Conservation (phyloP, 2,329 filamentous ascomycete genomes). For the Xylariaceae sp. region DNA sequence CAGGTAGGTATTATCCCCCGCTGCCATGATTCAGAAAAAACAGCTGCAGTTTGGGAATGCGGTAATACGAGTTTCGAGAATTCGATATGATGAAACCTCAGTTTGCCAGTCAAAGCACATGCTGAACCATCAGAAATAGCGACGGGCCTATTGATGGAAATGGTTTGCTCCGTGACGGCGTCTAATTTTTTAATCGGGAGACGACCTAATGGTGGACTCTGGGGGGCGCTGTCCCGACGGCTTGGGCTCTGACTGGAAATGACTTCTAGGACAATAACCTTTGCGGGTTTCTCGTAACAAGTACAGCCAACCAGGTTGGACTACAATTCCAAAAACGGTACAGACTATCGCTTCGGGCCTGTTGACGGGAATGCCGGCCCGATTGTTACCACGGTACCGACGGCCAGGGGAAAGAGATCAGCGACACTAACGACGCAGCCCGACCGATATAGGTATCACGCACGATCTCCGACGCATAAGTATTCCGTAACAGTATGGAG, state of each 20-base stretch:
- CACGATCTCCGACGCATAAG: background rate
- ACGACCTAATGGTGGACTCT: background rate
- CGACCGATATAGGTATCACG: background rate
- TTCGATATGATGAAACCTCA: background rate
- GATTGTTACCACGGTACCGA: background rate
- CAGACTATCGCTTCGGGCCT: constrained; percentile 2
- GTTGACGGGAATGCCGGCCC: background rate
- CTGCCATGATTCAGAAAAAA: background rate
- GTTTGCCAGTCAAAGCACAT: background rate
- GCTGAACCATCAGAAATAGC: background rate
- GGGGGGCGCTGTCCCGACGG: background rate
- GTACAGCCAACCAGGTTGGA: background rate
- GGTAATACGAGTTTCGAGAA: background rate
- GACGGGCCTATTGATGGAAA: background rate
- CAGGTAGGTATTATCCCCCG: background rate
- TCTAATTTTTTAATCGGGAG: background rate
- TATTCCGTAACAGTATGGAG: background rate
- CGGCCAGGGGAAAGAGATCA: background rate
- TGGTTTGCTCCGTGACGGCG: background rate
- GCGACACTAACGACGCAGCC: background rate
- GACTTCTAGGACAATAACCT: background rate
- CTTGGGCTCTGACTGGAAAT: background rate
- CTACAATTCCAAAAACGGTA: background rate
- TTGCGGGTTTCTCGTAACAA: background rate
- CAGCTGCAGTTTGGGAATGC: background rate